Base-by-base conservation (phyloP, 129 eudicot genomes). In the Smallanthus sonchifolius region DNA sequence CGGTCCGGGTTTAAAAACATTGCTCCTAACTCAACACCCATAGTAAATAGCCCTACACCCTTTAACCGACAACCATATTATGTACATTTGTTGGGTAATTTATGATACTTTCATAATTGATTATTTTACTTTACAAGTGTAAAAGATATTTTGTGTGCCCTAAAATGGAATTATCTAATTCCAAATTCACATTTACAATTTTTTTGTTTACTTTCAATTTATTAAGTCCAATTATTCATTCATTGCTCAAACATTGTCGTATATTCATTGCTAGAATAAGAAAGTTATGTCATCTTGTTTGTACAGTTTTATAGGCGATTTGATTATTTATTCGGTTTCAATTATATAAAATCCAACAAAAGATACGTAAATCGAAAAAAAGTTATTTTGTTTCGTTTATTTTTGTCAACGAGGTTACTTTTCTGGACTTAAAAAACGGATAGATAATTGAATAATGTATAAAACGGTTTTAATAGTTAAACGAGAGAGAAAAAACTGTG, bases 41-140 rank as follows among this genome's bases (percentile, higher is more conserved):
- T 64, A 75, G 28, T 74, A 37, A 73, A 73, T 73, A 62, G 4
- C 2, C 77, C 52, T 75, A 20, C 59, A 20, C 59, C 32, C 60
- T 76, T 76, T 69, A 76, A 52, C 75, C 35, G 51, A 76, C 75
- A 67, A 56, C 67, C 38, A 55, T 42, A 56, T 76, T 55, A n/a
- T 43, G 69, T 42, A 76, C 69, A 67, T 55, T 67, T 76, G 67
- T 76, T 67, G 57, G n/a, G 45, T 75, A 66, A 66, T 13, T 67
- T 66, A 8, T 16, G 60, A 47, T 40, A 42, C 19, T 40, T 43
- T 39, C 17, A 66, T 54, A 52, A 76, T 36, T 64, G 47, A 75
- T 75, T 24, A 34, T 34, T 75, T 62, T 47, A 64, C 64, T 75
- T 63, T 63, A 32, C 54, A 45, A n/a, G 67, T 17, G 44, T 44